Conservation (phyloP, 192 early-diverging fungal genomes). For the Dissophora globulifera region DNA sequence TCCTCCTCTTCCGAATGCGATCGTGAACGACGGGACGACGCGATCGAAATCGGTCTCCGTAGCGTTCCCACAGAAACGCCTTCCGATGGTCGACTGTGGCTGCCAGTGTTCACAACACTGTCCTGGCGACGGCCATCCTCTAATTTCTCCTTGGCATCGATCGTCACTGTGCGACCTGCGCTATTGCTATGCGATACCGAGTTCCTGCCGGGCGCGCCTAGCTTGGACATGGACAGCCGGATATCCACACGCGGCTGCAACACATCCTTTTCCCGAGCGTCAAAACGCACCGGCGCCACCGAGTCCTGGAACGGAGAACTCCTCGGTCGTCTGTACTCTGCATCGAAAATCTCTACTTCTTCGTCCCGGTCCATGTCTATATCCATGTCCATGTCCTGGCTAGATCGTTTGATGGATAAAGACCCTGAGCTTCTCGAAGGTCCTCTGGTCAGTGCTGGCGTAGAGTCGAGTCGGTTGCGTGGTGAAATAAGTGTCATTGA, state of each 20-base stretch:
- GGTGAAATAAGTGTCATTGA: conserved; percentile 38
- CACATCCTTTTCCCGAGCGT: conserved; percentile 4
- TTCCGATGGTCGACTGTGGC: no score
- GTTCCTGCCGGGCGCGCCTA: not conserved
- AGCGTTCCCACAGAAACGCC: no score
- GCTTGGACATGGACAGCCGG: no score
- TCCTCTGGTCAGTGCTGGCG: not conserved
- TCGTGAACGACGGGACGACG: no score
- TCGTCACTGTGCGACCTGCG: no score
- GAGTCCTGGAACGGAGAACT: conserved; percentile 38
- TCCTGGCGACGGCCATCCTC: no score
- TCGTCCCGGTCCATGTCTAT: conserved; percentile 10
- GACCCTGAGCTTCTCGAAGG: not conserved
- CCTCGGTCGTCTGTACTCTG: conserved; percentile 9
- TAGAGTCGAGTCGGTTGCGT: not conserved
- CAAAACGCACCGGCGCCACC: conserved; percentile 26
- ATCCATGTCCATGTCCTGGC: conserved; percentile 12
- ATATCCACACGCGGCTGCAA: not conserved
- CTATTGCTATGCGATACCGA: not conserved
- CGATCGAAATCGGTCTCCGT: no score
- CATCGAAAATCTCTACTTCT: conserved; percentile 3
- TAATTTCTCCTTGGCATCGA: no score
- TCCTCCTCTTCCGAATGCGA: not conserved
- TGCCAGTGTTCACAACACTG: no score
- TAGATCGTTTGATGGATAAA: not conserved